Percentiles rank a stretch among this genome's conserved stretches.
phyloP scores from a whole-genome alignment of 352 stramenopile genomes.

The Pythium vanterpoolii region DNA sequence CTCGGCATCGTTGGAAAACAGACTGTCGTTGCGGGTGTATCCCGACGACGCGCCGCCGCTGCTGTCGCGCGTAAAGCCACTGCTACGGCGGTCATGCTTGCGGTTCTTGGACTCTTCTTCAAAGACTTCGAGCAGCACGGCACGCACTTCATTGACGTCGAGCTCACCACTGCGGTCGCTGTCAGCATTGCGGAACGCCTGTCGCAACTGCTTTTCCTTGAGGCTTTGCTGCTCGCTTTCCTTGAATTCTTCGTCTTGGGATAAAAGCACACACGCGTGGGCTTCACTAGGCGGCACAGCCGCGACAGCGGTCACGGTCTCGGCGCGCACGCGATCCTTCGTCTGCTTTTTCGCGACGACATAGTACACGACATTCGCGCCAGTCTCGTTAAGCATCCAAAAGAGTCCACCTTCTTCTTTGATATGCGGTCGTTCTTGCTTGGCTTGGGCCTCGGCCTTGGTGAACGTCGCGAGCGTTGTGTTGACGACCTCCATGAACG shows the following conservation, averaged over 20 bases:
- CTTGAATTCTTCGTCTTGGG: slow-evolving; percentile 61
- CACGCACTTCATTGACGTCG: slow-evolving; percentile 70
- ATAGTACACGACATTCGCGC: slow-evolving; percentile 77
- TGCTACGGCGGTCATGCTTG: slow-evolving; percentile 8
- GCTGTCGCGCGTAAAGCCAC: slow-evolving; percentile 10
- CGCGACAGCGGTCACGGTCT: slow-evolving; percentile 55
- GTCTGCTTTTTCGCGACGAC: slow-evolving; percentile 69
- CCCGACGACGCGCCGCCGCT: slow-evolving; percentile 11
- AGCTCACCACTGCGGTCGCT: slow-evolving; percentile 72
- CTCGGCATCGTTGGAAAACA: slow-evolving; percentile 53
- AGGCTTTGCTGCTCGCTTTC: slow-evolving; percentile 73
- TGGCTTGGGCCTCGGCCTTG: slow-evolving; percentile 40
- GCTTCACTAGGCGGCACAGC: slow-evolving; percentile 46
- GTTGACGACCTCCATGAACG: slow-evolving; percentile 82
- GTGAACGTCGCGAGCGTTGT: slow-evolving; percentile 63
- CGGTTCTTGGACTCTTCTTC: slow-evolving; percentile 64
- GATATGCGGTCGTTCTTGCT: slow-evolving; percentile 65
- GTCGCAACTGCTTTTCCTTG: slow-evolving; percentile 84
- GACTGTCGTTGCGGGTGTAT: slow-evolving; percentile 40
- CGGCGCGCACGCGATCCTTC: slow-evolving; percentile 42
- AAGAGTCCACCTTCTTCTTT: slow-evolving; percentile 81
- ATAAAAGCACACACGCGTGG: slow-evolving; percentile 59
- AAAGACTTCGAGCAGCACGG: slow-evolving; percentile 67
- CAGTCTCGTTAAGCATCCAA: slow-evolving; percentile 83
- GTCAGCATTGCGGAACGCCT: slow-evolving; percentile 76